Base-by-base conservation (phyloP, 257 asterid species). In the Lavandula angustifolia region DNA sequence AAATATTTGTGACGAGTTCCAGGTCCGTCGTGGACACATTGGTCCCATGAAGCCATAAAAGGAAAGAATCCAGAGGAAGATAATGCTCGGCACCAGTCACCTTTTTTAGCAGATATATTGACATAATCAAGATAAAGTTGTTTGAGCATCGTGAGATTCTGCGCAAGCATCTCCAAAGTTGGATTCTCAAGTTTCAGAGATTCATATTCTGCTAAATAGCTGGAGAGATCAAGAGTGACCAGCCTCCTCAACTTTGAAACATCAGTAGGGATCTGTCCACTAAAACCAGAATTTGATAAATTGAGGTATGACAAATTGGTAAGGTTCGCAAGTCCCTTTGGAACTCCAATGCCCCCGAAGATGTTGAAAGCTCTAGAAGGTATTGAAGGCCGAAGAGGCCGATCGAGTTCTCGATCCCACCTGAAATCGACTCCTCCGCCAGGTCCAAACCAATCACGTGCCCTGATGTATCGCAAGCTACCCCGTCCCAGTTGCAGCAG, bases 401-500 rank as follows among this genome's bases (percentile, higher is more conserved):
- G 27, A 50, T 79, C 5, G 87, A 76, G 8, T 69, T 73, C 11
- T 76, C 78, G 14, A 86, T 13, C 34, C 82, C 83, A 4, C 76
- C 68, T 0, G 57, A 9, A 22, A 89, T 79, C 0, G 66, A 11
- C 67, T 76, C 81, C 5, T 55, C 33, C 31, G 71, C 79, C 18
- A 86, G 80, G 59, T 82, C 74, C 34, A 89, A 73, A 3, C 65
- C 10, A 31, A 64, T 72, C 51, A 84, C 85, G 13, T 46, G 82
- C 4, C 91, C 95, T 0, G 73, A 43, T 9, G 14, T 76, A 66
- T 87, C 84, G 55, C 91, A 89, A 13, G 7, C 76, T 22, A 84
- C 70, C 58, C 95, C 85, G 4, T 22, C 14, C 95, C 95, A 87
- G 0, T 7, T 16, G 81, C 96, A 86, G 66, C 89, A 89, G 8